Evolutionary conservation across 257 asterid species (phyloP).

Genomic region (Rubia yunnanensis): DNA sequence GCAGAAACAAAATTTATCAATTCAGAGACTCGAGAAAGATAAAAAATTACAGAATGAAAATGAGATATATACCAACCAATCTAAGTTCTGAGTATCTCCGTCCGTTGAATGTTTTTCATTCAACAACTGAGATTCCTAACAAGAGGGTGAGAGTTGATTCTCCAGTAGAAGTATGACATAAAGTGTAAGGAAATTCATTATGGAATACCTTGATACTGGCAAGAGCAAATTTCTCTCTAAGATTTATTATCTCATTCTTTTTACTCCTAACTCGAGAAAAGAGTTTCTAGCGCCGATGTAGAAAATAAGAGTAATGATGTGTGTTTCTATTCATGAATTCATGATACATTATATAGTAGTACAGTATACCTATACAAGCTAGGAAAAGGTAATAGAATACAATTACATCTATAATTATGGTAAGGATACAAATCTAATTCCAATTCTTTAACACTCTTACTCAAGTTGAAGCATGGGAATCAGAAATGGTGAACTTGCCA

Average conservation of each 20-base stretch:
- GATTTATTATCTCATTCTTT: slow-evolving; percentile 60
- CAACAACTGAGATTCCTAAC: slow-evolving; percentile 70
- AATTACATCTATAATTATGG: too few relatives aligned
- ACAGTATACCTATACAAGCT: too few relatives aligned
- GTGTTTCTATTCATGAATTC: too few relatives aligned
- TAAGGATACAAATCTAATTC: too few relatives aligned
- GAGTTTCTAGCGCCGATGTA: slow-evolving; percentile 61
- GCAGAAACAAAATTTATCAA: slow-evolving; percentile 5
- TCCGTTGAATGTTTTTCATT: slow-evolving; percentile 73
- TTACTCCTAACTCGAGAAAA: slow-evolving; percentile 51
- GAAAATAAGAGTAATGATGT: too few relatives aligned
- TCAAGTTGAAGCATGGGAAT: too few relatives aligned
- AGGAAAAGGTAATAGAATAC: too few relatives aligned
- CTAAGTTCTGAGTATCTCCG: slow-evolving; percentile 80
- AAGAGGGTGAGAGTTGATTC: slow-evolving; percentile 3
- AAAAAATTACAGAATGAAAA: slow-evolving; percentile 1
- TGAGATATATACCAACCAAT: slow-evolving; percentile 42
- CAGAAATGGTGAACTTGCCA: too few relatives aligned
- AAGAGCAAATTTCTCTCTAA: slow-evolving; percentile 66
- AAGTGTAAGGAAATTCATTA: slow-evolving; percentile 9
- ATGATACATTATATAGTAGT: too few relatives aligned
- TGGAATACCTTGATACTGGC: slow-evolving; percentile 70
- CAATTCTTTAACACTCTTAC: too few relatives aligned
- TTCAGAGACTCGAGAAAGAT: background rate
- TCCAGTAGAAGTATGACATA: background rate